A percentile compares a stretch with the other conserved stretches of the same genome.
These are phyloP conservation scores for Malassezia equina DNA, from an alignment of 1,284 basidiomycete species.

Conservation along the genomic window DNA sequence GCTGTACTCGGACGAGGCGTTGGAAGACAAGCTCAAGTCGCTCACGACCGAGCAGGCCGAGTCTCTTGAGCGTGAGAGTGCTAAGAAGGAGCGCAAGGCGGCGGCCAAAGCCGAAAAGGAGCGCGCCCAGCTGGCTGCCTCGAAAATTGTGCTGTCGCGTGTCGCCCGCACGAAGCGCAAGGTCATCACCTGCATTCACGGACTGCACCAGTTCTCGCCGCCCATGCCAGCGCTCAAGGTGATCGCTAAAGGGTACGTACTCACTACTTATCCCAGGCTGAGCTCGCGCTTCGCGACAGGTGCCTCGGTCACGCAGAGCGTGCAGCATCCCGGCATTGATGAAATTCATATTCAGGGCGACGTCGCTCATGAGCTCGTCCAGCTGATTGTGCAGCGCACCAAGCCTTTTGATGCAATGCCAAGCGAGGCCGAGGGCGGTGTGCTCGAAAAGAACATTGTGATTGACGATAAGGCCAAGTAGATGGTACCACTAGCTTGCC, in stretches of 20 bases:
- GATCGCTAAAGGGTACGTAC: slow-evolving; percentile 40
- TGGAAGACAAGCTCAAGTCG: slow-evolving; percentile 33
- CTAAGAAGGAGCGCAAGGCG: slow-evolving; percentile 44
- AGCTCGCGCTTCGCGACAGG: slow-evolving; percentile 43
- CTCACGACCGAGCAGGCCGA: slow-evolving; percentile 43
- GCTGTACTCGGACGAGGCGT: slow-evolving; percentile 40
- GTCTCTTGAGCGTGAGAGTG: slow-evolving; percentile 39
- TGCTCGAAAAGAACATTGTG: slow-evolving; percentile 32
- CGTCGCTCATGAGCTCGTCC: slow-evolving; percentile 39
- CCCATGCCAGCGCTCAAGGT: slow-evolving; percentile 43
- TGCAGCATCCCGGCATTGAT: slow-evolving; percentile 38
- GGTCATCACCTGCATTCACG: slow-evolving; percentile 39
- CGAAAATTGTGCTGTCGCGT: slow-evolving; percentile 37
- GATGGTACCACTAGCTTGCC: not conserved
- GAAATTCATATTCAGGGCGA: slow-evolving; percentile 47
- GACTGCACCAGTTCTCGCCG: slow-evolving; percentile 42
- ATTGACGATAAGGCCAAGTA: slow-evolving; percentile 43
- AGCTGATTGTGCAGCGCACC: slow-evolving; percentile 28
- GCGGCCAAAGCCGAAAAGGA: slow-evolving; percentile 45
- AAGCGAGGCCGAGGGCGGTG: slow-evolving; percentile 30
- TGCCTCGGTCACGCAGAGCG: slow-evolving; percentile 43
- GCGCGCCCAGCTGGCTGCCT: slow-evolving; percentile 29
- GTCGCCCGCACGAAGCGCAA: slow-evolving; percentile 44
- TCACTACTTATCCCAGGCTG: slow-evolving; percentile 20
- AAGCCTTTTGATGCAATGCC: slow-evolving; percentile 44